Conservation (phyloP, 805 yeast species). For the Yamadazyma phyllophila region DNA sequence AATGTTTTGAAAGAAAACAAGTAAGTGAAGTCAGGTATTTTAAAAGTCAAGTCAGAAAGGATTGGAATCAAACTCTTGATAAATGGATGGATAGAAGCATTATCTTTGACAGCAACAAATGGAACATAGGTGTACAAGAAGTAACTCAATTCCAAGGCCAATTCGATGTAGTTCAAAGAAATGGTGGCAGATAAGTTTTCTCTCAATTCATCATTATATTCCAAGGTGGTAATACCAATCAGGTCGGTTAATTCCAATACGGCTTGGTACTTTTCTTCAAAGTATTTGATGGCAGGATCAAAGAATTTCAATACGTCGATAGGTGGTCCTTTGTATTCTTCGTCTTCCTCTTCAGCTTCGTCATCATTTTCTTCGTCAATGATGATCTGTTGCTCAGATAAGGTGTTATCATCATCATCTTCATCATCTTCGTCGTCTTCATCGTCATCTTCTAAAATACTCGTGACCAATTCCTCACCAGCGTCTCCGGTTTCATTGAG, state of each 20-base stretch:
- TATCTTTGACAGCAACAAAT: slow-evolving; percentile 34
- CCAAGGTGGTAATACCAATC: slow-evolving; percentile 34
- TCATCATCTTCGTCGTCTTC: slow-evolving; percentile 24
- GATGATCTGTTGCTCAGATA: neutral
- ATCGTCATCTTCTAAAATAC: slow-evolving; percentile 18
- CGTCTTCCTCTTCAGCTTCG: slow-evolving; percentile 30
- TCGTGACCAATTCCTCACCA: slow-evolving; percentile 18
- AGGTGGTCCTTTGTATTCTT: slow-evolving; percentile 40
- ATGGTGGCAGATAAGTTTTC: slow-evolving; percentile 37
- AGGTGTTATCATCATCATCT: slow-evolving; percentile 19
- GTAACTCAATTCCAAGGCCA: slow-evolving; percentile 26
- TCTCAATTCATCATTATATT: slow-evolving; percentile 37
- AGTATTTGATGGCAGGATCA: slow-evolving; percentile 35
- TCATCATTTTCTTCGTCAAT: slow-evolving; percentile 20
- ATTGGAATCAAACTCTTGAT: slow-evolving; percentile 31
- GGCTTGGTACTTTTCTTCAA: slow-evolving; percentile 24
- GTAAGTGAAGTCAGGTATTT: slow-evolving; percentile 32
- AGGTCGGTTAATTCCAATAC: slow-evolving; percentile 32
- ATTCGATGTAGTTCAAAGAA: slow-evolving; percentile 33
- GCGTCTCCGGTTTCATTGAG: slow-evolving; percentile 23
- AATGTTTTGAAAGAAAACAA: slow-evolving; percentile 28
- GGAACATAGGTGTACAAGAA: slow-evolving; percentile 35
- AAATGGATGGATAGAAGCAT: slow-evolving; percentile 34
- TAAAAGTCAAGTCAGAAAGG: slow-evolving; percentile 17
- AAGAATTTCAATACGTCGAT: slow-evolving; percentile 34